phyloP scores from a whole-genome alignment of 768 basidiomycete species.

The Pleurotus salmoneostramineus region DNA sequence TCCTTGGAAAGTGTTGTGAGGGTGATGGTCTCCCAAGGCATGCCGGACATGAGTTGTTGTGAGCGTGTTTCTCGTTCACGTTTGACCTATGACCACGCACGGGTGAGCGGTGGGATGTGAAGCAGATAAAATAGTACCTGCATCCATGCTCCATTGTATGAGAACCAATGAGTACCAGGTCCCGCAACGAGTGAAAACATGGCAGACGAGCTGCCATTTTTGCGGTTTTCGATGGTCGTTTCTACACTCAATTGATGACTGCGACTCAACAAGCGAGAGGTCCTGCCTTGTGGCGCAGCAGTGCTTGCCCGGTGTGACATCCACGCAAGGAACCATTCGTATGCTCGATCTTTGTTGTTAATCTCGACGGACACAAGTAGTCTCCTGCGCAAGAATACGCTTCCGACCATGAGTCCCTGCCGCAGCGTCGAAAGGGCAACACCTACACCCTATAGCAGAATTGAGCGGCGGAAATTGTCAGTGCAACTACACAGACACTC shows the following conservation, averaged over 20 bases:
- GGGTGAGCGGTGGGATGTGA: background rate
- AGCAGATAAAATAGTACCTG: constrained; percentile 50
- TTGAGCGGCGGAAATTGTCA: constrained; percentile 5
- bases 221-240: constrained; percentile 82
- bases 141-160: constrained; percentile 91
- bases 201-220: constrained; percentile 88
- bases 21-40: constrained; percentile 96
- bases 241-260: constrained; percentile 95
- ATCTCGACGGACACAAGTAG: constrained; percentile 95
- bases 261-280: constrained; percentile 42
- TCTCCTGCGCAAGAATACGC: constrained; percentile 77
- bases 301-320: constrained; percentile 69
- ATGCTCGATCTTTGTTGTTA: constrained; percentile 90
- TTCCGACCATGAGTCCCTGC: constrained; percentile 62
- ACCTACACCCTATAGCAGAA: constrained; percentile 69
- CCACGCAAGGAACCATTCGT: constrained; percentile 97
- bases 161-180: constrained; percentile 91
- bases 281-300: constrained; percentile 13
- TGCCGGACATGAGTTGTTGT: constrained; percentile 86
- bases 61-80: constrained; percentile 92
- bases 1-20: constrained; percentile 91
- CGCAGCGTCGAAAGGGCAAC: constrained; percentile 78
- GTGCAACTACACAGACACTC: constrained; percentile 3
- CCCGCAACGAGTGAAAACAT: constrained; percentile 94
- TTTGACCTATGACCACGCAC: constrained; percentile 60